Percentiles rank a stretch among this genome's conserved stretches.
Evolutionary conservation across 2,329 filamentous ascomycete species (phyloP).

Genomic region (Rosellinia necatrix): DNA sequence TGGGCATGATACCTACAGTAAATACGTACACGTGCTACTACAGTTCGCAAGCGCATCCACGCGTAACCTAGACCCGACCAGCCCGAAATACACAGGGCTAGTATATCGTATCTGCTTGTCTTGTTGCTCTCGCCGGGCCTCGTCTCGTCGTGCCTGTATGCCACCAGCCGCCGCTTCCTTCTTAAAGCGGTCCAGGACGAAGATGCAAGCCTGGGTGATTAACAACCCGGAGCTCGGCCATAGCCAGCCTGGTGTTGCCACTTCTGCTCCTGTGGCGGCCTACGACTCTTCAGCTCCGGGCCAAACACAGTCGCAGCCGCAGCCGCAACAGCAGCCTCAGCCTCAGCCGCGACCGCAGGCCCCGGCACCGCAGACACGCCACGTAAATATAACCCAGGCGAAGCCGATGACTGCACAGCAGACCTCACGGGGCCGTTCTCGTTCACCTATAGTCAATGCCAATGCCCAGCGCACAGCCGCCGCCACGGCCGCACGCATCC

Average conservation of each 20-base stretch:
- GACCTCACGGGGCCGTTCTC: conserved; percentile 36
- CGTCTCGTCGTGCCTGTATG: conserved; percentile 31
- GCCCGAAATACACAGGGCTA: conserved; percentile 23
- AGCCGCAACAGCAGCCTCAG: conserved; percentile 20
- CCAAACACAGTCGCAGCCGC: conserved; percentile 17
- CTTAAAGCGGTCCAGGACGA: conserved; percentile 40
- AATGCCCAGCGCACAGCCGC: conserved; percentile 36
- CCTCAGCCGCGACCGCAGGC: neutral
- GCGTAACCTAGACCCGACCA: conserved; percentile 13
- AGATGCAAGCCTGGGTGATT: conserved; percentile 44
- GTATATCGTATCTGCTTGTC: conserved; percentile 24
- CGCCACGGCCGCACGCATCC: conserved; percentile 30
- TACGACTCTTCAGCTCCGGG: conserved; percentile 21
- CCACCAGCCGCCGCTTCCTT: conserved; percentile 37
- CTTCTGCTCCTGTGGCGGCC: conserved; percentile 32
- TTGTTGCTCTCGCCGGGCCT: conserved; percentile 22
- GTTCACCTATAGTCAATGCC: conserved; percentile 38
- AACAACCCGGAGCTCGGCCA: conserved; percentile 34
- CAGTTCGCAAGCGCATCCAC: conserved; percentile 9
- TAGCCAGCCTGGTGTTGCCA: conserved; percentile 34
- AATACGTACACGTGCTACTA: conserved; percentile 20
- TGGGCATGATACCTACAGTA: conserved; percentile 8
- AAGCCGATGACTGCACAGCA: conserved; percentile 30
- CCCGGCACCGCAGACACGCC: conserved; percentile 10
- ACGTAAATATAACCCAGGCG: conserved; percentile 23